Conservation (phyloP, 2,329 filamentous ascomycete species). For the Xylaria sp. region DNA sequence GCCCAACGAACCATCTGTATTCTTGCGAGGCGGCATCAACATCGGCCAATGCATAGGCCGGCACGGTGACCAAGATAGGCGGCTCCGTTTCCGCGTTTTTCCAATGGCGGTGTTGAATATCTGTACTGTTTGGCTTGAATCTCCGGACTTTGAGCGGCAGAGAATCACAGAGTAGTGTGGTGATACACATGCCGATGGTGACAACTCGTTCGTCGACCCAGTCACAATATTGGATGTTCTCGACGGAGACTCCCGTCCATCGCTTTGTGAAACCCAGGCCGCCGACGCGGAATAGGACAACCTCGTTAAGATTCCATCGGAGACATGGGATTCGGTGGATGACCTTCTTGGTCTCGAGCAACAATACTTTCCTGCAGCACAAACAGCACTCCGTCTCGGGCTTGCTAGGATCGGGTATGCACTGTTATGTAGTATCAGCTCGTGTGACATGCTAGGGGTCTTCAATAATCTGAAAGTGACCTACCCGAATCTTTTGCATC, state of each 20-base stretch:
- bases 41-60: slow-evolving; percentile 55
- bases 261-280: slow-evolving; percentile 57
- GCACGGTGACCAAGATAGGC: slow-evolving; percentile 46
- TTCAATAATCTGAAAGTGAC: slow-evolving; percentile 37
- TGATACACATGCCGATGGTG: slow-evolving; percentile 54
- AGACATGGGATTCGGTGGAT: slow-evolving; percentile 58
- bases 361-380: slow-evolving; percentile 53
- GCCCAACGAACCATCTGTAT: slow-evolving; percentile 53
- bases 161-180: slow-evolving; percentile 50
- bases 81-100: slow-evolving; percentile 46
- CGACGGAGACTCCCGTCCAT: slow-evolving; percentile 55
- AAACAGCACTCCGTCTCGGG: slow-evolving; percentile 50
- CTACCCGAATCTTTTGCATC: slow-evolving; percentile 57
- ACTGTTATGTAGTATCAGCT: slow-evolving; percentile 48
- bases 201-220: slow-evolving; percentile 45
- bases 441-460: slow-evolving; percentile 21
- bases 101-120: slow-evolving; percentile 55
- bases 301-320: slow-evolving; percentile 56
- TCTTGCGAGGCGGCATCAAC: slow-evolving; percentile 49
- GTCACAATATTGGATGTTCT: slow-evolving; percentile 52
- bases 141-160: slow-evolving; percentile 54
- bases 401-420: slow-evolving; percentile 49
- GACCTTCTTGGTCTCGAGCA: slow-evolving; percentile 56
- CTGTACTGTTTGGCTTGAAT: slow-evolving; percentile 53
- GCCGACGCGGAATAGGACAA: slow-evolving; percentile 55